phyloP scores from a whole-genome alignment of 2,329 filamentous ascomycete species.

The Clonostachys sp. region DNA sequence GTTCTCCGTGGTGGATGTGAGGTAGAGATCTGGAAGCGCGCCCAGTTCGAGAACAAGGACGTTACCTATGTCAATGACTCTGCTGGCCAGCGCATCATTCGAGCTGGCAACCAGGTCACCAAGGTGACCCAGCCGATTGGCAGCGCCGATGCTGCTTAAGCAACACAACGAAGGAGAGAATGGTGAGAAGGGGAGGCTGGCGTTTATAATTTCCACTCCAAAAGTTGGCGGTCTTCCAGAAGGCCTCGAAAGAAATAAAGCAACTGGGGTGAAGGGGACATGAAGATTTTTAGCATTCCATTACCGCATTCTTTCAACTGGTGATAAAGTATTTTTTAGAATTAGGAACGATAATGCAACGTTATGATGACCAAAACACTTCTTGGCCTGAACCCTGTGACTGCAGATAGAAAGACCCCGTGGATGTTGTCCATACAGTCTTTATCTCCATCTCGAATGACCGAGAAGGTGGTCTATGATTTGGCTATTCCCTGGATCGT shows the following conservation, averaged over 20 bases:
- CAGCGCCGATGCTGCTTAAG: slow-evolving; percentile 77
- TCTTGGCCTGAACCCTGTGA: too few relatives aligned
- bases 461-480: too few relatives aligned
- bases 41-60: slow-evolving; percentile 80
- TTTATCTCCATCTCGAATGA: too few relatives aligned
- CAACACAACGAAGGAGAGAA: neutral
- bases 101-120: slow-evolving; percentile 81
- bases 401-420: too few relatives aligned
- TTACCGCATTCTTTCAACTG: neutral
- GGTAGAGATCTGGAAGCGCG: slow-evolving; percentile 90
- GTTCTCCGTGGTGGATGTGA: slow-evolving; percentile 84
- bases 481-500: too few relatives aligned
- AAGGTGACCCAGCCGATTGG: slow-evolving; percentile 75
- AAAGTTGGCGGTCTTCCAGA: too few relatives aligned
- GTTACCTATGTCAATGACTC: slow-evolving; percentile 76
- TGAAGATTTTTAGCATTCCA: neutral
- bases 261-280: too few relatives aligned
- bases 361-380: too few relatives aligned
- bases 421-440: too few relatives aligned
- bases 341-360: too few relatives aligned
- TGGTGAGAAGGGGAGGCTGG: neutral
- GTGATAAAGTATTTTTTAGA: neutral
- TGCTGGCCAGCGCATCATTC: slow-evolving; percentile 75
- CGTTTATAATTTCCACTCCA: neutral
- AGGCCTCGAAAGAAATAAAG: too few relatives aligned